Conservation (phyloP, 2,329 filamentous ascomycete species). For the Alternaria gansuensis region DNA sequence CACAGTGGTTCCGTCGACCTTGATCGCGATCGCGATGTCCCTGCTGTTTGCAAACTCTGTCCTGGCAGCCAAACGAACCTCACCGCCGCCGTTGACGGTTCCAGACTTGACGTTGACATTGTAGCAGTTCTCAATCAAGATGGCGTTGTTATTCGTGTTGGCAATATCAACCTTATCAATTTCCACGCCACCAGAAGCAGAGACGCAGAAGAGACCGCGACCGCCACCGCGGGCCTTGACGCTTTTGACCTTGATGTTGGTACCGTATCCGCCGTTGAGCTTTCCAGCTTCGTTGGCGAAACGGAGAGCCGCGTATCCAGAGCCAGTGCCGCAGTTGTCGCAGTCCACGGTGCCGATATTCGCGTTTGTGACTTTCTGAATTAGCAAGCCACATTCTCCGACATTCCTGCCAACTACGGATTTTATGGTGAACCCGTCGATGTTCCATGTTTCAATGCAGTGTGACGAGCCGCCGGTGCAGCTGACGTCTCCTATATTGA, state of each 20-base stretch:
- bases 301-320: conserved; percentile 65
- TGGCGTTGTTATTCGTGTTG: conserved; percentile 64
- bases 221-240: conserved; percentile 66
- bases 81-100: conserved; percentile 63
- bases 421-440: conserved; percentile 63
- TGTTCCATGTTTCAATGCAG: conserved; percentile 68
- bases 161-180: conserved; percentile 62
- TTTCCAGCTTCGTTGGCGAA: conserved; percentile 66
- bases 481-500: conserved; percentile 62
- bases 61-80: conserved; percentile 64
- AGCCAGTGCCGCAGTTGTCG: conserved; percentile 62
- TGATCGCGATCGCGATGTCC: conserved; percentile 61
- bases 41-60: conserved; percentile 64
- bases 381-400: conserved; percentile 65
- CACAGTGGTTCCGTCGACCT: conserved; percentile 62
- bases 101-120: conserved; percentile 62
- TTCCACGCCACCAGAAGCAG: conserved; percentile 62
- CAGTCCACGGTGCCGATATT: conserved; percentile 65
- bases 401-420: conserved; percentile 64
- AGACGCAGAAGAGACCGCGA: conserved; percentile 67
- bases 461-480: conserved; percentile 65
- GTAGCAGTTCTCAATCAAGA: conserved; percentile 69
- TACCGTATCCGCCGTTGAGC: conserved; percentile 60
- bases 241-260: conserved; percentile 63
- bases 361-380: conserved; percentile 64